Evolutionary conservation across 306 rosid species (phyloP), one percentile per base, ranked within the genome.

Genomic region (Lablab purpureus): DNA sequence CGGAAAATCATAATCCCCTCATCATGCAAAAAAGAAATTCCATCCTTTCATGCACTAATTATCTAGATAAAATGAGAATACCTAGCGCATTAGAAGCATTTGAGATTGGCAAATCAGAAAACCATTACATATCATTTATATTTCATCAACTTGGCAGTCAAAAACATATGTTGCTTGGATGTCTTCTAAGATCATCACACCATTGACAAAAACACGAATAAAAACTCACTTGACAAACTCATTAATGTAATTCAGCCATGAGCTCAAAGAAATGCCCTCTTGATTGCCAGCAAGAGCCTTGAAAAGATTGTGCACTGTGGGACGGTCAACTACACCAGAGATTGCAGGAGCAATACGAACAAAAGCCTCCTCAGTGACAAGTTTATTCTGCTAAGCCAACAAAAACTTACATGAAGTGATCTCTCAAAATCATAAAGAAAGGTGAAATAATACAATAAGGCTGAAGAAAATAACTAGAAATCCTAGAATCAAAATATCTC

Each of bases 341-440:
- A 95, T 72, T 36, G 98, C 92, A 50, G 99, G 93, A 73, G 99
- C 98, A 85, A 95, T 84, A 60, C 93, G 97, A 80, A 87, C 83
- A 87, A 95, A 95, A 76, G 97, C 97, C 69, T 87, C 91, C 85
- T 92, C 94, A 19, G 81, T 70, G 70, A 92, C 94, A 66, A 90
- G 87, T 85, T 91, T 88, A 52, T 86, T 87, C 99, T 95, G 88
- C 85, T 85, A 67, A 62, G 67, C 59, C 86, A 80, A 34, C 76
- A 79, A 74, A 14, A 62, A 80, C 25, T 40, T 45, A 74, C 13
- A 49, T 59, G 13, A 78, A 56, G 52, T 45, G 46, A 59, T 69
- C 73, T 78, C 80, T 79, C 34, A 28, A 73, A 63, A 74, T 40
- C 60, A 77, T 58, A 47, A 73, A 74, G 25, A 69, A 60, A 28